These are phyloP conservation scores for Echinochloa phyllopogon DNA, from an alignment of 176 grass and related monocot genomes.

Conservation along the genomic window DNA sequence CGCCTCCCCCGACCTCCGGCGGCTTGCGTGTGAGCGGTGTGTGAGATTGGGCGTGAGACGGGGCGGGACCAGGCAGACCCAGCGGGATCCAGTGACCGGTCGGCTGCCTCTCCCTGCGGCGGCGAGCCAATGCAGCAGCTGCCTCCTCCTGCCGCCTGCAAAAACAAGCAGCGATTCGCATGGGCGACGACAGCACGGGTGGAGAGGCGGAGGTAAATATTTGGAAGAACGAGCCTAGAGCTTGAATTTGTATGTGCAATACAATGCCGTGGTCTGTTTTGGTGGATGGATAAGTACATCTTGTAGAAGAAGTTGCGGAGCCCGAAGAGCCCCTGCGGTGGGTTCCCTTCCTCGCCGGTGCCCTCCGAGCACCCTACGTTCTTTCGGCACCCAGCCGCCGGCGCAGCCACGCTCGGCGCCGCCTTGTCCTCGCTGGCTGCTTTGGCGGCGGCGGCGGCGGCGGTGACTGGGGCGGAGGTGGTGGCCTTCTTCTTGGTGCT, in stretches of 20 bases:
- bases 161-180: background rate
- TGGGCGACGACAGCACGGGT: background rate
- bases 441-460: background rate
- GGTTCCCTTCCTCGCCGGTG: constrained; percentile 38
- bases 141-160: background rate
- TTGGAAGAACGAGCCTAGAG: background rate
- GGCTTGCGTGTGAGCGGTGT: too few relatives aligned
- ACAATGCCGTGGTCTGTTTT: background rate
- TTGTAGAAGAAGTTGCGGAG: constrained; percentile 91
- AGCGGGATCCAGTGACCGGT: background rate
- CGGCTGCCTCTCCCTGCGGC: background rate
- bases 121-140: background rate
- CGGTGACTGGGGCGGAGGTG: background rate
- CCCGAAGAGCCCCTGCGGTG: constrained; percentile 57
- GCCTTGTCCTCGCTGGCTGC: background rate
- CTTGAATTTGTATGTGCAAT: constrained; percentile 51
- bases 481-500: constrained; percentile 40
- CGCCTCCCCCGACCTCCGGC: too few relatives aligned
- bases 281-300: constrained; percentile 58
- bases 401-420: constrained; percentile 50
- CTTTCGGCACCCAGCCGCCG: constrained; percentile 63
- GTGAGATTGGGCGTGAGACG: too few relatives aligned
- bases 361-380: constrained; percentile 43
- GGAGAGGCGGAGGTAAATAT: background rate
- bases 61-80: too few relatives aligned